These are phyloP conservation scores for Imleria badia DNA, from an alignment of 768 basidiomycete genomes.

Conservation along the genomic window DNA sequence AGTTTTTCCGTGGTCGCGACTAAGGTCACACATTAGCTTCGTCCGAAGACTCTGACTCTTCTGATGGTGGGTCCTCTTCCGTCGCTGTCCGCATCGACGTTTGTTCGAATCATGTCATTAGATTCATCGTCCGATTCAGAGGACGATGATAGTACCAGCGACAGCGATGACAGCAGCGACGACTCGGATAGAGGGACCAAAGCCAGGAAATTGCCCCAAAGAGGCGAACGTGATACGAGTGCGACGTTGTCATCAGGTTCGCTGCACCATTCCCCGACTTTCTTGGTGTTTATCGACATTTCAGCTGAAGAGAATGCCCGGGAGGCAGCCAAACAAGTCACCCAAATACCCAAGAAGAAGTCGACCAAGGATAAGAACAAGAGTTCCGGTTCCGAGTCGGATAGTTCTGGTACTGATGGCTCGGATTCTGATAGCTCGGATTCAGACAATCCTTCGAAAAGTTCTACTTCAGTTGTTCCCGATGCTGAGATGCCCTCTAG, in stretches of 20 bases:
- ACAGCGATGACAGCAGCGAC: slow-evolving; percentile 7
- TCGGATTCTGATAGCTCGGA: slow-evolving; percentile 18
- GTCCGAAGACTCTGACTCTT: slow-evolving; percentile 27
- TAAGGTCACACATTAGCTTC: slow-evolving; percentile 16
- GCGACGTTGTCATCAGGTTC: slow-evolving; percentile 39
- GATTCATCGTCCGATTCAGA: slow-evolving; percentile 24
- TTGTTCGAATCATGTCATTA: slow-evolving; percentile 1
- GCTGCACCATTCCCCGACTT: background rate
- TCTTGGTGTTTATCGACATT: background rate
- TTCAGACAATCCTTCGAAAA: slow-evolving; percentile 15
- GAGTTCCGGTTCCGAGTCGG: slow-evolving; percentile 5
- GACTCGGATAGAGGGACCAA: background rate
- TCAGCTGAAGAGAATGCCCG: slow-evolving; percentile 13
- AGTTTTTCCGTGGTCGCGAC: background rate
- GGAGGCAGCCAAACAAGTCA: background rate
- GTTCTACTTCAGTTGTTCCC: slow-evolving; percentile 12
- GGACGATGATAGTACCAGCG: slow-evolving; percentile 11
- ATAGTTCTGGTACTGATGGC: slow-evolving; percentile 14
- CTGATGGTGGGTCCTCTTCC: slow-evolving; percentile 21
- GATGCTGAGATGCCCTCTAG: slow-evolving; percentile 17
- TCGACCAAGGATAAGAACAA: background rate
- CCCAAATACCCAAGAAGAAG: slow-evolving; percentile 3
- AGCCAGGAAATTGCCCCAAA: slow-evolving; percentile 4
- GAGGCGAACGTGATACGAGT: slow-evolving; percentile 38
- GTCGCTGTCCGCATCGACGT: background rate